A percentile compares a stretch with the other conserved stretches of the same genome.
Conservation (phyloP, 1,139 yeast species). For the Scheffersomyces titani region DNA sequence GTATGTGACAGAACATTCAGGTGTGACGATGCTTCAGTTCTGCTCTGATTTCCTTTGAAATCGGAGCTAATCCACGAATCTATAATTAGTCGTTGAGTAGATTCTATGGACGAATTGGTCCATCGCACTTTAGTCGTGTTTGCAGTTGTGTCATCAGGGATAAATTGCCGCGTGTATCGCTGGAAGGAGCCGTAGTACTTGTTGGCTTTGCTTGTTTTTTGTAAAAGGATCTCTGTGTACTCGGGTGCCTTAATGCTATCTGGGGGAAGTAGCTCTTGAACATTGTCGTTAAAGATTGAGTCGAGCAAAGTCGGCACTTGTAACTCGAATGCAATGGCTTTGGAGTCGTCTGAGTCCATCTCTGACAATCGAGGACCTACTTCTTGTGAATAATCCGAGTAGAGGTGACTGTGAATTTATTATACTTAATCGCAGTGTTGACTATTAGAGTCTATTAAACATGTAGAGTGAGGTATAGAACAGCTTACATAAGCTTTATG, state of each 20-base stretch:
- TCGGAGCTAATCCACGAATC: conserved; percentile 28
- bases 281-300: background rate
- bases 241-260: conserved; percentile 2
- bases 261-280: background rate
- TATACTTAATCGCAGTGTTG: no score
- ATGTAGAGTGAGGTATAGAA: background rate
- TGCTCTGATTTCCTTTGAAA: conserved; percentile 5
- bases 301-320: background rate
- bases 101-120: conserved; percentile 31
- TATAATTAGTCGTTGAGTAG: conserved; percentile 28
- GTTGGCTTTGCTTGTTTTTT: conserved; percentile 31
- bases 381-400: background rate
- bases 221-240: conserved; percentile 42
- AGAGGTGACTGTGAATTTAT: background rate
- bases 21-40: background rate
- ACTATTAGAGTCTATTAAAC: background rate
- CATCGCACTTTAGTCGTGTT: conserved; percentile 30
- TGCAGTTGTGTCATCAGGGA: conserved; percentile 11
- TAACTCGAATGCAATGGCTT: background rate
- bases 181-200: conserved; percentile 36
- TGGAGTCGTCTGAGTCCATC: background rate
- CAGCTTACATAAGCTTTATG: no score
- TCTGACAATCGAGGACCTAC: background rate
- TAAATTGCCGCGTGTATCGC: conserved; percentile 37
- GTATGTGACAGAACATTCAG: conserved; percentile 5